Evolutionary conservation across 2,329 filamentous ascomycete species (phyloP).

Genomic region (Pseudopithomyces maydicus): DNA sequence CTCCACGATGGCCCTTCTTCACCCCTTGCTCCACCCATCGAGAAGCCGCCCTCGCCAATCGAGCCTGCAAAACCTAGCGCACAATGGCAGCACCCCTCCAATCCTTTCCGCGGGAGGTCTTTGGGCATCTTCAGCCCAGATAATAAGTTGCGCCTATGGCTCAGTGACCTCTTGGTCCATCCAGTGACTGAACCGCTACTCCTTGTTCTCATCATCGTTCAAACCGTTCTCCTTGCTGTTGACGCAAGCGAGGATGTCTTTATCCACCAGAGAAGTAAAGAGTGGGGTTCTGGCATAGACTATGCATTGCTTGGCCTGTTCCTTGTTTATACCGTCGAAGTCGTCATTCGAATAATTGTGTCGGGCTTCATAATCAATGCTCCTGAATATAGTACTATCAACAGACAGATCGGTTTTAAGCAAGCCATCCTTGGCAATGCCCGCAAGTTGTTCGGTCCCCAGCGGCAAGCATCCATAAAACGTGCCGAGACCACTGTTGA

Average conservation of each 20-base stretch:
- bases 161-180: constrained; percentile 86
- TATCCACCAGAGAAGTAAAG: constrained; percentile 60
- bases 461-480: constrained; percentile 72
- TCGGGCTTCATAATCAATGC: constrained; percentile 93
- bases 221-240: constrained; percentile 85
- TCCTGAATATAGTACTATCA: constrained; percentile 87
- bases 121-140: constrained; percentile 83
- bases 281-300: constrained; percentile 76
- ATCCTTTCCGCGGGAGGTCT: constrained; percentile 85
- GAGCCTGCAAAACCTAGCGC: constrained; percentile 39
- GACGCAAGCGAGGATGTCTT: constrained; percentile 78
- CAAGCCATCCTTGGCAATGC: constrained; percentile 78
- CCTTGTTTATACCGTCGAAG: constrained; percentile 85
- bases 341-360: constrained; percentile 82
- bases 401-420: constrained; percentile 74
- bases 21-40: constrained; percentile 35
- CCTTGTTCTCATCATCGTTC: constrained; percentile 82
- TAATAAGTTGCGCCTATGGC: constrained; percentile 71
- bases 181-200: constrained; percentile 86
- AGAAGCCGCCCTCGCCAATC: constrained; percentile 46
- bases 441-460: constrained; percentile 78
- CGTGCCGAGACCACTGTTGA: constrained; percentile 49
- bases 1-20: constrained; percentile 49
- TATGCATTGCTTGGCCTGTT: constrained; percentile 84
- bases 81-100: constrained; percentile 56